Evolutionary conservation across 495 filamentous ascomycete genomes (phyloP).

Genomic region (Penicillium egyptiacum): DNA sequence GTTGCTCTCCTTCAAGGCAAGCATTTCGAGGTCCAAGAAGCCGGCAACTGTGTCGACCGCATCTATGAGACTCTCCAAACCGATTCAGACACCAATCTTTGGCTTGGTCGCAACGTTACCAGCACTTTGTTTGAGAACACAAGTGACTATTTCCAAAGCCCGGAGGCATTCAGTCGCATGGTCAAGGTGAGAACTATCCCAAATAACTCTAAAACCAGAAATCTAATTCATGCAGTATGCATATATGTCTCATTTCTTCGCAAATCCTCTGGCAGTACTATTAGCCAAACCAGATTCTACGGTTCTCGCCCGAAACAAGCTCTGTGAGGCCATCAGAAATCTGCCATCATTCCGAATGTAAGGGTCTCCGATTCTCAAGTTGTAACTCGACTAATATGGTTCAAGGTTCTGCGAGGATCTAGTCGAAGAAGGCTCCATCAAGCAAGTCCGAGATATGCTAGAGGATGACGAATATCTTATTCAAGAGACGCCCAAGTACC

Average conservation of each 20-base stretch:
- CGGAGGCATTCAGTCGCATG: slow-evolving; percentile 74
- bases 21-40: slow-evolving; percentile 81
- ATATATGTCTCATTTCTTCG: slow-evolving; percentile 96
- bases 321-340: slow-evolving; percentile 74
- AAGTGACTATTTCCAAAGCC: slow-evolving; percentile 79
- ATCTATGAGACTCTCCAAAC: slow-evolving; percentile 72
- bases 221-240: slow-evolving; percentile 61
- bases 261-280: slow-evolving; percentile 79
- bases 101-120: slow-evolving; percentile 67
- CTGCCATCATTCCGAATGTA: slow-evolving; percentile 76
- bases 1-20: slow-evolving; percentile 69
- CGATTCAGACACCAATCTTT: slow-evolving; percentile 52
- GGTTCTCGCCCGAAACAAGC: slow-evolving; percentile 44
- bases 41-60: slow-evolving; percentile 71
- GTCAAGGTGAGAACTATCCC: slow-evolving; percentile 63
- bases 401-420: slow-evolving; percentile 47
- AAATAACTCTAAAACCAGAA: not conserved
- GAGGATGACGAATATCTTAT: slow-evolving; percentile 51
- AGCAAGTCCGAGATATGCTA: slow-evolving; percentile 48
- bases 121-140: slow-evolving; percentile 71
- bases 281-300: slow-evolving; percentile 40
- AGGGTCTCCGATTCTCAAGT: slow-evolving; percentile 6
- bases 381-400: slow-evolving; percentile 5
- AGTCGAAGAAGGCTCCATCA: slow-evolving; percentile 40
- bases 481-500: slow-evolving; percentile 31